These are phyloP conservation scores for Lichtheimia corymbifera DNA, from an alignment of 371 early-diverging fungal species.

Conservation along the genomic window DNA sequence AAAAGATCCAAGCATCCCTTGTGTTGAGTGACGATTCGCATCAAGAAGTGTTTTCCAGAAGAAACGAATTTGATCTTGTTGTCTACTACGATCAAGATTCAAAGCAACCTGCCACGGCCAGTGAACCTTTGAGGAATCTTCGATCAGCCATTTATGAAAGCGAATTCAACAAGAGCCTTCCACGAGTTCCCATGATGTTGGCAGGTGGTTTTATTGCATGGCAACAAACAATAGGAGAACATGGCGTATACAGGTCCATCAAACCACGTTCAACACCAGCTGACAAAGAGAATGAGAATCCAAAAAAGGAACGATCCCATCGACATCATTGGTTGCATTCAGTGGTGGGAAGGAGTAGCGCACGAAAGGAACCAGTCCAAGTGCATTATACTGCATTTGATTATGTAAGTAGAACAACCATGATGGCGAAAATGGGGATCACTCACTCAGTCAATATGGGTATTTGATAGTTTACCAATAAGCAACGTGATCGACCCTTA, in stretches of 20 bases:
- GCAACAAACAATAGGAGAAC: constrained; percentile 47
- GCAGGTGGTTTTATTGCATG: constrained; percentile 80
- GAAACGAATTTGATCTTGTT: constrained; percentile 73
- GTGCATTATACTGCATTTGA: constrained; percentile 37
- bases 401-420: constrained; percentile 25
- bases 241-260: constrained; percentile 31
- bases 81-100: constrained; percentile 74
- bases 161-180: constrained; percentile 54
- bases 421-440: neutral
- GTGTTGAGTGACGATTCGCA: constrained; percentile 50
- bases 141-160: constrained; percentile 58
- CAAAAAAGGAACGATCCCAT: constrained; percentile 1
- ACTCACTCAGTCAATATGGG: neutral
- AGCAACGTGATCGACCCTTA: constrained; percentile 6
- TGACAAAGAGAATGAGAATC: constrained; percentile 3
- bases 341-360: constrained; percentile 18
- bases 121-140: constrained; percentile 37
- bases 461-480: constrained; percentile 20
- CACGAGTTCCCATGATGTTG: constrained; percentile 64
- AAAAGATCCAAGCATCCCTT: constrained; percentile 47
- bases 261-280: neutral
- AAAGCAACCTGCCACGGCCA: constrained; percentile 8
- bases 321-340: constrained; percentile 17
- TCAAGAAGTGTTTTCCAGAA: constrained; percentile 61
- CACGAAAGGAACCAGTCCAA: neutral